Percentiles rank a stretch among this genome's conserved stretches.
phyloP scores from a whole-genome alignment of 345 rosid species.

The Carallia brachiata region DNA sequence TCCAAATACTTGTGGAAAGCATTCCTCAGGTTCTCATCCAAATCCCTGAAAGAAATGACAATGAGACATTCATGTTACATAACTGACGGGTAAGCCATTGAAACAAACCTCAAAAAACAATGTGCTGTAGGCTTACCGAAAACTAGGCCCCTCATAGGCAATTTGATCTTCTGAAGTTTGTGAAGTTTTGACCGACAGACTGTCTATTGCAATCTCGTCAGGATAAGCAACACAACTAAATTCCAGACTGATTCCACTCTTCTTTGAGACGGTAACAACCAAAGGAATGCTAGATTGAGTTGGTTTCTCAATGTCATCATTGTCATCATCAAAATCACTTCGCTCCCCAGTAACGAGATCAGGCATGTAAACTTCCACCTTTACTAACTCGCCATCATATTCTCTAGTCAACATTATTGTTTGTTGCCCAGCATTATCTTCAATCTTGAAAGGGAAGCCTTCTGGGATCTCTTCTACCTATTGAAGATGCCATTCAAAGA shows the following conservation, averaged over 20 bases:
- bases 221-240: constrained; percentile 64
- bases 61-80: background rate
- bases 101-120: background rate
- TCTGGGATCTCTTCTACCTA: constrained; percentile 61
- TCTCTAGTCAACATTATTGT: constrained; percentile 58
- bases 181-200: constrained; percentile 53
- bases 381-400: constrained; percentile 61
- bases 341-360: constrained; percentile 71
- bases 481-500: background rate
- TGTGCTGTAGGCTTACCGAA: constrained; percentile 49
- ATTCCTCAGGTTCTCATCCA: constrained; percentile 80
- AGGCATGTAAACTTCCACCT: constrained; percentile 83
- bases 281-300: constrained; percentile 59
- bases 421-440: constrained; percentile 66
- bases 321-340: constrained; percentile 33
- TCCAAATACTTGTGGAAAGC: constrained; percentile 75
- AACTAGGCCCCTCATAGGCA: constrained; percentile 81
- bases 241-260: constrained; percentile 53
- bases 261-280: constrained; percentile 61
- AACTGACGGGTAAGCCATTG: background rate
- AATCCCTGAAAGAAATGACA: constrained; percentile 46
- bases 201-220: constrained; percentile 59
- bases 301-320: constrained; percentile 42
- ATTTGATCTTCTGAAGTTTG: constrained; percentile 50
- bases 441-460: constrained; percentile 76